Evolutionary conservation across 2,329 filamentous ascomycete genomes (phyloP).

Genomic region (Nothophoma quercina): DNA sequence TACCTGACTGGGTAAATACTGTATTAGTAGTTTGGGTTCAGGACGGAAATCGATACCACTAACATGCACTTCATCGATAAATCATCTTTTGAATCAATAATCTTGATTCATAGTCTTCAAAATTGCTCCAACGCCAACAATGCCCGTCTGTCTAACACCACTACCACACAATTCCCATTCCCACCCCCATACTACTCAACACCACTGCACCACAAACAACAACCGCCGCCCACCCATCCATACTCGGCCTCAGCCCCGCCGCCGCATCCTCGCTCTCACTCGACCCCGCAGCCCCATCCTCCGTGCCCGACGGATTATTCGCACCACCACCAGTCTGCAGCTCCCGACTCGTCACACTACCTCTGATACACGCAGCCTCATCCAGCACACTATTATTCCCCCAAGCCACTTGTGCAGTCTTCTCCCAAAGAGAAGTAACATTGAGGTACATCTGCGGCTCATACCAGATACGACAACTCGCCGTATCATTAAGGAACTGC

Average conservation of each 20-base stretch:
- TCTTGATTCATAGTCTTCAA: no score
- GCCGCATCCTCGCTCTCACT: conserved; percentile 26
- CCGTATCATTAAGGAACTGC: conserved; percentile 68
- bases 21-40: no score
- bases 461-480: conserved; percentile 68
- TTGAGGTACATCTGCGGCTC: conserved; percentile 62
- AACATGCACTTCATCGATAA: neutral
- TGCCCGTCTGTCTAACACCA: neutral
- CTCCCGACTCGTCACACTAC: conserved; percentile 37
- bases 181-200: conserved; percentile 11
- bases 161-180: conserved; percentile 12
- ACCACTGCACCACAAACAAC: conserved; percentile 22
- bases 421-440: conserved; percentile 62
- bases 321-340: conserved; percentile 37
- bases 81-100: no score
- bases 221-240: conserved; percentile 17
- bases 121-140: no score
- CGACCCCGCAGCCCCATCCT: conserved; percentile 11
- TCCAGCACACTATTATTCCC: conserved; percentile 38
- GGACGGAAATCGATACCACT: no score
- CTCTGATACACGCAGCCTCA: conserved; percentile 36
- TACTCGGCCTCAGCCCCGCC: conserved; percentile 15
- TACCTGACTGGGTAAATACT: no score
- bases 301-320: conserved; percentile 26
- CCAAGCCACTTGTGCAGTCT: conserved; percentile 40